Base-by-base conservation (phyloP, 495 filamentous ascomycete genomes). In the Penicillium pancosmium region DNA sequence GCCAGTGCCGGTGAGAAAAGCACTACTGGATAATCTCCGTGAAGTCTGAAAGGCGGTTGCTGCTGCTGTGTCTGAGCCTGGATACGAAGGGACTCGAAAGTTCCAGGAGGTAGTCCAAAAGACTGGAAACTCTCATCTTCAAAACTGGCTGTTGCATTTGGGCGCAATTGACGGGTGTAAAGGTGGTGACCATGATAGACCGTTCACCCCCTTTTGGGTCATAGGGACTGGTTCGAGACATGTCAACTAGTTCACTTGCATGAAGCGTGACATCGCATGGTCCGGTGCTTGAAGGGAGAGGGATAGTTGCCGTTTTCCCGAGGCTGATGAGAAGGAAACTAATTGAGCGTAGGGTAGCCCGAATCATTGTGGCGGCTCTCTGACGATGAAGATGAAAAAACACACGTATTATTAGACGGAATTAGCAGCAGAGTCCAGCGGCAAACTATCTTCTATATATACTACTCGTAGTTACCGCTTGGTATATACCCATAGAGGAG, bases 1-100 rank as follows among this genome's bases (percentile, higher is more conserved):
- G 67, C 65, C 7, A 66, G 52, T 18, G 66, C 79, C 21, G 73
- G 74, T 4, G 67, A 75, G 59, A 83, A 74, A 31, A 82, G 50
- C 9, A 82, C 46, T 1, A 79, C 38, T 19, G 56, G 46, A 52
- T 63, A 58, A 57, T 57, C n/a, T 41, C 31, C 21, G 33, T 44
- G 49, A 18, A 33, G 49, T 31, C 48, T 52, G 18, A 54, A 50
- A 33, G 60, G 50, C 33, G 50, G 59, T 9, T 58, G 47, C 34
- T 55, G 61, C 21, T 55, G 55, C 3, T 38, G 15, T n/a, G 49
- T 10, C n/a, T 18, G 51, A 9, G 51, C 35, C 34, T 59, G 40
- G 19, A 59, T 35, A 41, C 19, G 43, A 35, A 59, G 13, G 21
- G 51, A 59, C 31, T 54, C 25, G 19, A 59, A 25, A 0, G 57